Conservation (phyloP, 2,329 filamentous ascomycete species). For the Pseudogymnoascus sp. region DNA sequence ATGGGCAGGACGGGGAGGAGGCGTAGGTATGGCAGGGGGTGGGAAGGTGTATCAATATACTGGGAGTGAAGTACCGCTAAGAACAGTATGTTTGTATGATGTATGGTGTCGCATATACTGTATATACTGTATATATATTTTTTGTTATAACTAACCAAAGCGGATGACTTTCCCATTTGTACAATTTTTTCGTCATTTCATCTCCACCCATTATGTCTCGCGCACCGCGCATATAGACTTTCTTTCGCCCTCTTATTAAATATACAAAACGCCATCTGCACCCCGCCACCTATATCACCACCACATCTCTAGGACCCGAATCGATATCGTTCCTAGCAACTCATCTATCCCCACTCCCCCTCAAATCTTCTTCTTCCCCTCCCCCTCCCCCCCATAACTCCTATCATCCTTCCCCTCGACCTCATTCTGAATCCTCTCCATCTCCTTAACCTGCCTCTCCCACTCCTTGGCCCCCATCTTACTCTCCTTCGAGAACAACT, state of each 20-base stretch:
- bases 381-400: slow-evolving; percentile 16
- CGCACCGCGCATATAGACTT: background rate
- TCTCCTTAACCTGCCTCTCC: slow-evolving; percentile 69
- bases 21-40: background rate
- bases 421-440: slow-evolving; percentile 48
- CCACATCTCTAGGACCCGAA: no score
- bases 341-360: background rate
- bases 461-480: slow-evolving; percentile 80
- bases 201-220: background rate
- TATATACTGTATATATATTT: background rate
- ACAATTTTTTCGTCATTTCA: background rate
- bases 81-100: background rate
- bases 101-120: background rate
- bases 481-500: slow-evolving; percentile 73
- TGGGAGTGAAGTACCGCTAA: background rate
- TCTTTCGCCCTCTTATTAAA: background rate
- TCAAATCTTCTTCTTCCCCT: slow-evolving; percentile 6
- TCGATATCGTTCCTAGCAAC: background rate
- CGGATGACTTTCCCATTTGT: background rate
- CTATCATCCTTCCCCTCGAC: slow-evolving; percentile 38
- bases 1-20: no score
- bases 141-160: background rate
- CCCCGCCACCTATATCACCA: no score
- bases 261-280: background rate
- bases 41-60: background rate